Percentiles rank a stretch among this genome's conserved stretches.
These are phyloP conservation scores for Thinopyrum elongatum DNA, from an alignment of 176 grass and related monocot species.

Conservation along the genomic window DNA sequence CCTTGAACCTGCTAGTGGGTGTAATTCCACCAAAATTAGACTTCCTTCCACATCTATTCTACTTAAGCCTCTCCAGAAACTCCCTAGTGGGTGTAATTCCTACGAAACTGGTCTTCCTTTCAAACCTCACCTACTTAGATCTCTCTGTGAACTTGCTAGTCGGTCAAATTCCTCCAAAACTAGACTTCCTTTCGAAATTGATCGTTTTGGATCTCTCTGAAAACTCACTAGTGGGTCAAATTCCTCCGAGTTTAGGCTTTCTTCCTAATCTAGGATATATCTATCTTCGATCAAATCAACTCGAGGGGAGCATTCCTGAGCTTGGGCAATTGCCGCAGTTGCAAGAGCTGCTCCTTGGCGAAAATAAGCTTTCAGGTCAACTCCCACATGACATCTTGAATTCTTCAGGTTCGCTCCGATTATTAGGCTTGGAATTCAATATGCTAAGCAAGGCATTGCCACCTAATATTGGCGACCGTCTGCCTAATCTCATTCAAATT, in stretches of 20 bases:
- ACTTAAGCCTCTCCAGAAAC: background rate
- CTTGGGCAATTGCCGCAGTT: background rate
- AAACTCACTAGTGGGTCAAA: background rate
- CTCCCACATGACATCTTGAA: background rate
- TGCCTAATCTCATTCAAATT: background rate
- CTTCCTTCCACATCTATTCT: background rate
- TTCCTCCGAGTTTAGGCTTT: background rate
- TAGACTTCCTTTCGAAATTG: background rate
- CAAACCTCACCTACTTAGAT: background rate
- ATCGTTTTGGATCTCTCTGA: background rate
- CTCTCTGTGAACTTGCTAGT: background rate
- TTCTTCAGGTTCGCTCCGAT: background rate
- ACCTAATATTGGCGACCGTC: conserved; percentile 3
- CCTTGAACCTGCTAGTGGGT: background rate
- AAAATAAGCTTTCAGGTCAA: background rate
- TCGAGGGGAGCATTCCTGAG: background rate
- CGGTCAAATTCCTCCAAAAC: background rate
- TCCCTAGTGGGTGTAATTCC: background rate
- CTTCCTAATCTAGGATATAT: background rate
- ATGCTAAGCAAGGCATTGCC: conserved; percentile 5
- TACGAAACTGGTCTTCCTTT: background rate
- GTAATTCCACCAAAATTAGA: background rate
- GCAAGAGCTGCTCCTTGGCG: rapidly evolving
- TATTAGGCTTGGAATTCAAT: background rate
- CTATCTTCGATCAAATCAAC: background rate